These are phyloP conservation scores for Paragyromitra xinjiangensis DNA, from an alignment of 495 filamentous ascomycete genomes.

Conservation along the genomic window DNA sequence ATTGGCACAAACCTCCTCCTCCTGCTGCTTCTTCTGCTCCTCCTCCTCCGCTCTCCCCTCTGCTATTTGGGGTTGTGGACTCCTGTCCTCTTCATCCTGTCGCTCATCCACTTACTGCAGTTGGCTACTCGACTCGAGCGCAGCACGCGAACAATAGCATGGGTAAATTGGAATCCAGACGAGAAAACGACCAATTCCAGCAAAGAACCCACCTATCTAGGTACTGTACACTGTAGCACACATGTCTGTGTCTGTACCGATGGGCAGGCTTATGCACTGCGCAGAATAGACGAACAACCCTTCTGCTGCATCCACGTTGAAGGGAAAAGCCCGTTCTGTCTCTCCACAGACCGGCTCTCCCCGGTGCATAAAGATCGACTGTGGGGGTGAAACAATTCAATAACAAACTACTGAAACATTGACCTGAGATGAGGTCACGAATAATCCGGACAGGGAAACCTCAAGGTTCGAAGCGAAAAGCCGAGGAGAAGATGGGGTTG, in stretches of 20 bases:
- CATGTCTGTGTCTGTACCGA: slow-evolving; percentile 21
- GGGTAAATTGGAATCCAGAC: slow-evolving; percentile 48
- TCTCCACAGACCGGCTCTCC: slow-evolving; percentile 23
- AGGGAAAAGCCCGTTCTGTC: slow-evolving; percentile 19
- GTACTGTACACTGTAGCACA: slow-evolving; percentile 18
- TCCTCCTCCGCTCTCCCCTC: not conserved
- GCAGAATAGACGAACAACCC: slow-evolving; percentile 1
- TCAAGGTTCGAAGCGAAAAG: slow-evolving; percentile 21
- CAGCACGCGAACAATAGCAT: slow-evolving; percentile 40
- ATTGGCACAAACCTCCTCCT: slow-evolving; percentile 29
- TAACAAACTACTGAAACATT: slow-evolving; percentile 1
- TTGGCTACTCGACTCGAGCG: slow-evolving; percentile 43
- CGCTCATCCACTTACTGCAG: slow-evolving; percentile 42
- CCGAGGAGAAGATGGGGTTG: slow-evolving; percentile 4
- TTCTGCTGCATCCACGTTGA: slow-evolving; percentile 24
- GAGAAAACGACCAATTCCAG: slow-evolving; percentile 40
- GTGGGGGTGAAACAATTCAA: slow-evolving; percentile 16
- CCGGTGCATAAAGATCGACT: not conserved
- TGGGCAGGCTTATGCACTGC: slow-evolving; percentile 12
- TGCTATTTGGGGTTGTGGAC: slow-evolving; percentile 41
- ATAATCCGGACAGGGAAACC: slow-evolving; percentile 4
- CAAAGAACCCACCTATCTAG: slow-evolving; percentile 23
- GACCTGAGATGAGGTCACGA: slow-evolving; percentile 39
- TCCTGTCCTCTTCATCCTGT: slow-evolving; percentile 49
- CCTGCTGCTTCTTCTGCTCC: not conserved